Evolutionary conservation across 73 alveolate species (phyloP), one percentile per base, ranked within the genome.

Genomic region (Paramecium caudatum): DNA sequence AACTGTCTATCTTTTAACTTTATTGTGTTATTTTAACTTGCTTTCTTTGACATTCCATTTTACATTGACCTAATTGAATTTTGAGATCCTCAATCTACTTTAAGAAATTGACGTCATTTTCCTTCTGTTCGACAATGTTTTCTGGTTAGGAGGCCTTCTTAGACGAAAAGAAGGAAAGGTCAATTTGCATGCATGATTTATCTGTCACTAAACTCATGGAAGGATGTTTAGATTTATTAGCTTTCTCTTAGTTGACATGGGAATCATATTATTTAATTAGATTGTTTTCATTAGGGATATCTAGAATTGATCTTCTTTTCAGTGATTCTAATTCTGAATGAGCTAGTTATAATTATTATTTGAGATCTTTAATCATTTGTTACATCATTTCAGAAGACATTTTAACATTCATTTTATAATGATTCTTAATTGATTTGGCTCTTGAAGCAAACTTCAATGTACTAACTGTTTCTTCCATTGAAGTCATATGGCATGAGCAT

Each of bases 401-500:
- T 46, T 95, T 95, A 37, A 95, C 94, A 85, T 95, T 95, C 87
- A 95, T 82, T 68, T 82, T 94, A 21, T 90, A 96, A 37, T 90
- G 94, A 88, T 95, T 95, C 69, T 95, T 82, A 3, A 95, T 95
- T 23, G 92, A 82, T 92, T 97, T 97, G 34, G 98, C 99, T 94
- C 99, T 96, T 62, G 94, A 78, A 3, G 99, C 99, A 74, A 97
- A 97, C 91, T 94, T 91, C 43, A 97, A 68, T 3, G 99, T 95
- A 50, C 97, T 91, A 34, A 95, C 78, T 23, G 98, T 96, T 82
- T 97, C 99, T 46, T 97, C 99, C 49, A 93, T 78, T 61, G 95
- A 87, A 39, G 96, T 87, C 9, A 96, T 91, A 85, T 95, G 98
- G 5, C 97, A 93, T 0, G 98, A 95, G 69, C 99, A 97, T 1